A percentile compares a stretch with the other conserved stretches of the same genome.
Evolutionary conservation across 345 rosid species (phyloP).

Genomic region (Citrus sp.): DNA sequence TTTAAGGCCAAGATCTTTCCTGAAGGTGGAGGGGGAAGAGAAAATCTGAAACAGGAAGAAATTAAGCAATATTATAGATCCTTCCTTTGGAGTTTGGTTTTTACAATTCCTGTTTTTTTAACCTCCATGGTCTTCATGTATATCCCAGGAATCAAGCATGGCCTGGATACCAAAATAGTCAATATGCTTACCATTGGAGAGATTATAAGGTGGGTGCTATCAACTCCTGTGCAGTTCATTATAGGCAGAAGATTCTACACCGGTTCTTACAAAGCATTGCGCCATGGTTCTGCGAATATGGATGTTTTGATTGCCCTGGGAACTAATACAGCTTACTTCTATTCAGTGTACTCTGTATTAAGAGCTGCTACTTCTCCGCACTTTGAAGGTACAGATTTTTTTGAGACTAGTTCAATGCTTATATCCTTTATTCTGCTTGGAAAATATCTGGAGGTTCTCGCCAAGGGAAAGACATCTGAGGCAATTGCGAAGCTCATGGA

Average conservation of each 20-base stretch:
- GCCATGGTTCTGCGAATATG: slow-evolving; percentile 87
- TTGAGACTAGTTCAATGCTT: slow-evolving; percentile 96
- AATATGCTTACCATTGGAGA: slow-evolving; percentile 77
- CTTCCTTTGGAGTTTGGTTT: slow-evolving; percentile 84
- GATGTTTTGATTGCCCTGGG: slow-evolving; percentile 91
- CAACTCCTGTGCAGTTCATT: slow-evolving; percentile 88
- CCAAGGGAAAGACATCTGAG: slow-evolving; percentile 87
- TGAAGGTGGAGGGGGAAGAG: slow-evolving; percentile 60
- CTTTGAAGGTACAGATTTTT: slow-evolving; percentile 75
- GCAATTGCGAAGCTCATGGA: slow-evolving; percentile 97
- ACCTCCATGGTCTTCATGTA: slow-evolving; percentile 83
- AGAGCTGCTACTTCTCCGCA: slow-evolving; percentile 66
- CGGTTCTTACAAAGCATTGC: slow-evolving; percentile 78
- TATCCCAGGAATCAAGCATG: slow-evolving; percentile 59
- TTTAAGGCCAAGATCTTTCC: slow-evolving; percentile 68
- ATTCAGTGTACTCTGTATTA: slow-evolving; percentile 71
- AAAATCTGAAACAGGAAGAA: slow-evolving; percentile 53
- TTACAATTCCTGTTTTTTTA: slow-evolving; percentile 78
- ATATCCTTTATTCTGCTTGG: slow-evolving; percentile 88
- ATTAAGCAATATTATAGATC: slow-evolving; percentile 59
- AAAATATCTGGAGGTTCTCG: slow-evolving; percentile 82
- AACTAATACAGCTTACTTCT: slow-evolving; percentile 91
- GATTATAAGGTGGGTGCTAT: slow-evolving; percentile 58
- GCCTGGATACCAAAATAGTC: slow-evolving; percentile 58
- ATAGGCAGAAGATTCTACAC: slow-evolving; percentile 76